These are phyloP conservation scores for Malus hybrid DNA, from an alignment of 331 rosid species.

Conservation along the genomic window DNA sequence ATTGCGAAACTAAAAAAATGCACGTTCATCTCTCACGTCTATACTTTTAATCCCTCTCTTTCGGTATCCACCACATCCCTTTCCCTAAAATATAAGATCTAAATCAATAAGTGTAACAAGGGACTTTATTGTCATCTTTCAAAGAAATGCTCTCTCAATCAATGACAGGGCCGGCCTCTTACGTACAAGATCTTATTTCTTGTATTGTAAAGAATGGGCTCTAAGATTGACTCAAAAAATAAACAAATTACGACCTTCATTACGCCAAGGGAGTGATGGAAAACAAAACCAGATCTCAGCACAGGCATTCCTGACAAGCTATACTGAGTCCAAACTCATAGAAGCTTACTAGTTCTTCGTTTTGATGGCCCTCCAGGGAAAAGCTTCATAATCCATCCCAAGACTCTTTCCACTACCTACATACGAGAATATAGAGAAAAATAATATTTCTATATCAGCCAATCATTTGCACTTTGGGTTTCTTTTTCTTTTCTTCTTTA, in stretches of 20 bases:
- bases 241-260: constrained; percentile 1
- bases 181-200: neutral
- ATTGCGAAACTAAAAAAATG: neutral
- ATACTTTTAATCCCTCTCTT: neutral
- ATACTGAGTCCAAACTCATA: constrained; percentile 29
- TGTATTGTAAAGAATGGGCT: neutral
- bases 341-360: constrained; percentile 12
- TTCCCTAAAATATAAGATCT: neutral
- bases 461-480: neutral
- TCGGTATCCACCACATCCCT: neutral
- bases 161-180: constrained; percentile 2
- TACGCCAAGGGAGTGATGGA: neutral
- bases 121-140: neutral
- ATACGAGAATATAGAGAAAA: neutral
- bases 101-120: neutral
- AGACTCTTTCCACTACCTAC: constrained; percentile 42
- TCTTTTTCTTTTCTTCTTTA: neutral
- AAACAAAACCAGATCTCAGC: neutral
- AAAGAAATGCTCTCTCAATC: neutral
- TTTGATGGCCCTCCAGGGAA: neutral
- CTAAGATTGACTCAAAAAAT: constrained; percentile 3
- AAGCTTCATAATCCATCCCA: neutral
- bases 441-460: neutral
- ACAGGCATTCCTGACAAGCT: neutral
- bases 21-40: neutral